Conservation (phyloP, 2,329 filamentous ascomycete species). For the Cordyceps cicadae region DNA sequence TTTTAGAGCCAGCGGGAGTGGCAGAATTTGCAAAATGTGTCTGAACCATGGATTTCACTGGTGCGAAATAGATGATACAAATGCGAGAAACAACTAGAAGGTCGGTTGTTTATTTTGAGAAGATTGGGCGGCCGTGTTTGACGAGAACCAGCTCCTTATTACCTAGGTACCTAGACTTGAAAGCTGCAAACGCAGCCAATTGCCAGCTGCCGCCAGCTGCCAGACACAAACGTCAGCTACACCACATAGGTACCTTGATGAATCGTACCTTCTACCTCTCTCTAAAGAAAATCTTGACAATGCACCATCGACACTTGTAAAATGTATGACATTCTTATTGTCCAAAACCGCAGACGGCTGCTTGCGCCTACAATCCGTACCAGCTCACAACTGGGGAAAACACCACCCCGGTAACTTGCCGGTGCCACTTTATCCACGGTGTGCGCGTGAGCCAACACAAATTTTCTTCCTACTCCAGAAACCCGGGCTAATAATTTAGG, state of each 20-base stretch:
- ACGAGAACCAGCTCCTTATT: too few relatives aligned
- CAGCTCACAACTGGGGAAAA: background rate
- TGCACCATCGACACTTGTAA: background rate
- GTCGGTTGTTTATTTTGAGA: too few relatives aligned
- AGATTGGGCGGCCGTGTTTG: too few relatives aligned
- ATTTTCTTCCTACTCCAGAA: slow-evolving; percentile 2
- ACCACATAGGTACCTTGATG: background rate
- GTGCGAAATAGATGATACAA: background rate
- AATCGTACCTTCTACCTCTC: background rate
- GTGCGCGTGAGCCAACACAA: slow-evolving; percentile 8
- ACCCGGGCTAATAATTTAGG: background rate
- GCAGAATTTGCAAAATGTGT: background rate
- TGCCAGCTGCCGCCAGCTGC: background rate
- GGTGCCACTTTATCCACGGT: slow-evolving; percentile 4
- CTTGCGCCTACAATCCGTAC: background rate
- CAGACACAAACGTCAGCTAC: background rate
- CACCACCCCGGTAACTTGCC: background rate
- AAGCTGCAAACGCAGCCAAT: background rate
- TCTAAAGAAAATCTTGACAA: background rate
- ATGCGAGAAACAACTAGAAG: background rate
- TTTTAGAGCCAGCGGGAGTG: background rate
- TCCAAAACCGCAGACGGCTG: background rate
- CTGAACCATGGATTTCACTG: background rate
- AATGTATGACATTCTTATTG: background rate
- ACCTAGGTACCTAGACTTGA: too few relatives aligned